These are phyloP conservation scores for Sporothrix mexicana DNA, from an alignment of 2,329 filamentous ascomycete genomes.

Conservation along the genomic window DNA sequence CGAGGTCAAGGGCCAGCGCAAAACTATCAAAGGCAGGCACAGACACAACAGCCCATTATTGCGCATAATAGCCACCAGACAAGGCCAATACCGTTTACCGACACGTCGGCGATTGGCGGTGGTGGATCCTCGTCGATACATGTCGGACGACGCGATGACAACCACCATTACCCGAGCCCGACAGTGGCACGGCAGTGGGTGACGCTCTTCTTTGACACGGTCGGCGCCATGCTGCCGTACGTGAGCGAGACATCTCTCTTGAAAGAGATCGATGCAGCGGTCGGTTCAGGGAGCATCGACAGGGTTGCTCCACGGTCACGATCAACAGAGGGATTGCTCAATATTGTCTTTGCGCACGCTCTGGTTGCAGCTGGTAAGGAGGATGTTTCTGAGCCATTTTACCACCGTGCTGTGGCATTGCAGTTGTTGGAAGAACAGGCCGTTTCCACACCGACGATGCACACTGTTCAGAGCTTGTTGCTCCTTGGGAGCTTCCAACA, in stretches of 20 bases:
- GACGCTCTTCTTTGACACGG: slow-evolving; percentile 42
- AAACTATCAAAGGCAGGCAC: neutral
- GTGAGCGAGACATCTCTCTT: slow-evolving; percentile 39
- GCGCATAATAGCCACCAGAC: slow-evolving; percentile 7
- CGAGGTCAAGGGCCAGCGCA: too few relatives aligned
- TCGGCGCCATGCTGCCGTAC: slow-evolving; percentile 42
- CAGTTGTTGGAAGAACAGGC: slow-evolving; percentile 42
- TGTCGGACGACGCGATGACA: neutral
- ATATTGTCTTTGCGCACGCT: slow-evolving; percentile 43
- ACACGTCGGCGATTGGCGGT: neutral
- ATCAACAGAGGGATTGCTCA: slow-evolving; percentile 39
- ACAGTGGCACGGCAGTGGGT: slow-evolving; percentile 39
- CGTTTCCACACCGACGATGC: slow-evolving; percentile 36
- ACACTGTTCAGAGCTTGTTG: slow-evolving; percentile 44
- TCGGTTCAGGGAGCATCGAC: neutral
- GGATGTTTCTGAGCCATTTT: slow-evolving; percentile 41
- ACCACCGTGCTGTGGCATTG: slow-evolving; percentile 40
- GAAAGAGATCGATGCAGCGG: slow-evolving; percentile 36
- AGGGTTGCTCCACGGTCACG: slow-evolving; percentile 11
- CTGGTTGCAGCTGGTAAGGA: slow-evolving; percentile 37
- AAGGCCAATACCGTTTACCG: neutral
- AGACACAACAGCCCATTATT: neutral
- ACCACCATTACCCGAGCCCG: slow-evolving; percentile 36
- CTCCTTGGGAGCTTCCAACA: slow-evolving; percentile 45
- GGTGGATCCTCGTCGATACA: neutral